Evolutionary conservation across 768 basidiomycete genomes (phyloP).

Genomic region (Inosperma sp.): DNA sequence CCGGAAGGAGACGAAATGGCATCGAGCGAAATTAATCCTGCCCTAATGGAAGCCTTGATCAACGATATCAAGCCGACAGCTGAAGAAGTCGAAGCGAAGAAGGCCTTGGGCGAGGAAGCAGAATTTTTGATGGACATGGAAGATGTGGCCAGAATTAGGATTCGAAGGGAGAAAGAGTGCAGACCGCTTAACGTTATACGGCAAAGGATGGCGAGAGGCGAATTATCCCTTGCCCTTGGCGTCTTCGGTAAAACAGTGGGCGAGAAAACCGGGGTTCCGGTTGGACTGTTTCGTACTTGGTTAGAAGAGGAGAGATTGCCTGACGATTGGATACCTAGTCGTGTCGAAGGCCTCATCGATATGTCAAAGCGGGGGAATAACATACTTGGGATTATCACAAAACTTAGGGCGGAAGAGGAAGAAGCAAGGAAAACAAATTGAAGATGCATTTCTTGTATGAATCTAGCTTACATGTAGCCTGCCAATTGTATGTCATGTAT

Average conservation of each 20-base stretch:
- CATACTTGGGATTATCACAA: constrained; percentile 28
- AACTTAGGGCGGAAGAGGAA: constrained; percentile 21
- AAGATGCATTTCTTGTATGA: background rate
- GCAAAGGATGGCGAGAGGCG: constrained; percentile 60
- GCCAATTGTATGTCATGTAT: too few species aligned
- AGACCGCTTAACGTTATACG: constrained; percentile 42
- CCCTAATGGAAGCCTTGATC: constrained; percentile 37
- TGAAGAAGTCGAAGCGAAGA: constrained; percentile 25
- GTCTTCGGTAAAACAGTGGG: constrained; percentile 44
- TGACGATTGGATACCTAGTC: constrained; percentile 38
- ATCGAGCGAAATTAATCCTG: constrained; percentile 34
- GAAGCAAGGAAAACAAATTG: background rate
- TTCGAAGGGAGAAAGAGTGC: constrained; percentile 46
- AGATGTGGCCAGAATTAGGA: constrained; percentile 47
- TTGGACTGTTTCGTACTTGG: constrained; percentile 48
- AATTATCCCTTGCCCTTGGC: constrained; percentile 61
- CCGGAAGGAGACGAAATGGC: constrained; percentile 40
- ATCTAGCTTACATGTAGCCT: too few species aligned
- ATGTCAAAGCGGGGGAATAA: constrained; percentile 31
- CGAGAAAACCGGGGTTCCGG: constrained; percentile 38
- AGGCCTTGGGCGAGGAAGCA: constrained; percentile 14
- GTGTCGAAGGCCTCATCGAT: constrained; percentile 32
- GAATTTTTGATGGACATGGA: constrained; percentile 32
- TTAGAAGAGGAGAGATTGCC: constrained; percentile 50
- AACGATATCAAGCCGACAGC: constrained; percentile 28